Conservation (phyloP, 2,329 filamentous ascomycete genomes). For the Cercospora citrullina region DNA sequence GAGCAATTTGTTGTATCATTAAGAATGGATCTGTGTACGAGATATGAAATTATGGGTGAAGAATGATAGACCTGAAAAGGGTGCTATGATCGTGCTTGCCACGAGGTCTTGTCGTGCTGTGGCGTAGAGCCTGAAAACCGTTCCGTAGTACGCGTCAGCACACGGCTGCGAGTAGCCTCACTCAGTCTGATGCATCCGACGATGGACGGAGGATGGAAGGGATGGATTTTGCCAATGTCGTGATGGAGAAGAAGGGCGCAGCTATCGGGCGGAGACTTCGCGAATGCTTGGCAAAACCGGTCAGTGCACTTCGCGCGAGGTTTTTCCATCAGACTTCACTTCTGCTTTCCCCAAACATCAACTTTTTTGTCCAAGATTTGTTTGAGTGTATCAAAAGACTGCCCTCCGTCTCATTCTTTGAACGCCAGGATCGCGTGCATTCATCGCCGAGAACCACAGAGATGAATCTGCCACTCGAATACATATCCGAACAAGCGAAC, state of each 20-base stretch:
- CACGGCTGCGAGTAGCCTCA: neutral
- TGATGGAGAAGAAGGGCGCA: neutral
- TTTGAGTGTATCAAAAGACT: neutral
- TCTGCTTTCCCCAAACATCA: neutral
- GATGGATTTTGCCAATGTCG: neutral
- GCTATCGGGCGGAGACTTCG: neutral
- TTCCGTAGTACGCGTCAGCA: neutral
- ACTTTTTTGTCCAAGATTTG: neutral
- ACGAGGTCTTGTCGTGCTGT: neutral
- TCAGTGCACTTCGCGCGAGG: neutral
- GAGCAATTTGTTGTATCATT: neutral
- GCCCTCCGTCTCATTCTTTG: no score
- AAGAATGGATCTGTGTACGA: neutral
- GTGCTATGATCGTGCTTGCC: neutral
- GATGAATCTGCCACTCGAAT: neutral
- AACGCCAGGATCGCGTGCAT: neutral
- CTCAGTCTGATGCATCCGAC: neutral
- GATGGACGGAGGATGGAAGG: neutral
- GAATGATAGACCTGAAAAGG: neutral
- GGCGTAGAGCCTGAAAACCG: neutral
- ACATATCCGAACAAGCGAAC: fast-evolving
- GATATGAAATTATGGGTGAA: neutral
- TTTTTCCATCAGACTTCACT: neutral
- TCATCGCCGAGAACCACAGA: neutral
- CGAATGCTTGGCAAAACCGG: neutral